Percentiles rank a stretch among this genome's conserved stretches.
Conservation (phyloP, 1,284 basidiomycete species). For the Cryptococcus wingfieldii region DNA sequence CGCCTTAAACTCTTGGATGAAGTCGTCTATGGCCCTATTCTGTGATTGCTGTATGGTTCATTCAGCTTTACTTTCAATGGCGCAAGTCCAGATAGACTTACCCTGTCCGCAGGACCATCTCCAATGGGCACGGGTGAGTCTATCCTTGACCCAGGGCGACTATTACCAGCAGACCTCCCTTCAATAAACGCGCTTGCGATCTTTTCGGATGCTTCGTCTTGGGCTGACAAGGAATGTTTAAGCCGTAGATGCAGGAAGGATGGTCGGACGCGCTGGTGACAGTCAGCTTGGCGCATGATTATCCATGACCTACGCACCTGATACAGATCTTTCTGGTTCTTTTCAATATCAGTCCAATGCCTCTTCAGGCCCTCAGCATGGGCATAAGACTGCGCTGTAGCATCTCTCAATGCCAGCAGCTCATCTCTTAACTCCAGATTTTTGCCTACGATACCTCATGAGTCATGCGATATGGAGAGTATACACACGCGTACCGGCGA, state of each 20-base stretch:
- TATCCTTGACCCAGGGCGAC: conserved; percentile 29
- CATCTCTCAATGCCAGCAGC: conserved; percentile 65
- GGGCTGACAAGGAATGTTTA: conserved; percentile 75
- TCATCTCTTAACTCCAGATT: conserved; percentile 70
- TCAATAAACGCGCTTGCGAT: conserved; percentile 75
- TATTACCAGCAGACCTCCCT: conserved; percentile 46
- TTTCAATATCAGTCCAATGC: conserved; percentile 77
- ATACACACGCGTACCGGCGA: conserved; percentile 62
- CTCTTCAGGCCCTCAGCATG: conserved; percentile 73
- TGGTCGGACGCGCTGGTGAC: conserved; percentile 66
- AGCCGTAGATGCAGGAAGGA: conserved; percentile 81
- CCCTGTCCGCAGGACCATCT: neutral
- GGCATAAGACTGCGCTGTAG: conserved; percentile 78
- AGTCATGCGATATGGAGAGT: neutral
- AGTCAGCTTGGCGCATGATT: neutral
- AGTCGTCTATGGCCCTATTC: conserved; percentile 63
- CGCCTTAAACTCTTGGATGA: conserved; percentile 81
- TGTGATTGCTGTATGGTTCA: conserved; percentile 16
- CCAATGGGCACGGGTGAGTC: conserved; percentile 42
- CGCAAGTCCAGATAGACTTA: neutral
- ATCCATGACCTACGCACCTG: conserved; percentile 56
- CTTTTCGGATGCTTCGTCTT: conserved; percentile 80
- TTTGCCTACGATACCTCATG: conserved; percentile 54
- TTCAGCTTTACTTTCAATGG: conserved; percentile 5
- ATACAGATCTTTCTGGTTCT: conserved; percentile 78